Evolutionary conservation across 179 eudicot species (phyloP).

Genomic region (Kewa caespitosa): DNA sequence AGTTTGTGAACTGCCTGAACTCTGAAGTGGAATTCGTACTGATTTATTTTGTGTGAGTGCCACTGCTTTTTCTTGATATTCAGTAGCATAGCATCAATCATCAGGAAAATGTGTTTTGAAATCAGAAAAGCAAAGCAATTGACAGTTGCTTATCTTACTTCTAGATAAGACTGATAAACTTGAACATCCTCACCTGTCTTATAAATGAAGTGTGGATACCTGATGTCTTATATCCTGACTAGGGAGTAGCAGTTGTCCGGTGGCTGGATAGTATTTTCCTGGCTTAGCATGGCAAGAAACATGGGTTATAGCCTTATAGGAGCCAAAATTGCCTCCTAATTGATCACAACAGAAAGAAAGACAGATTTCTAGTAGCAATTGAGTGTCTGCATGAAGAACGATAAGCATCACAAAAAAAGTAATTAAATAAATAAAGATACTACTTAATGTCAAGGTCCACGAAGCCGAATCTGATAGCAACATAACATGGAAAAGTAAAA

Average conservation of each 20-base stretch:
- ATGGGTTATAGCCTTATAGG: too few species aligned
- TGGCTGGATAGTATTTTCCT: background rate
- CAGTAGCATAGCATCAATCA: background rate
- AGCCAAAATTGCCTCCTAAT: background rate
- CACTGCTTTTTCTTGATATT: background rate
- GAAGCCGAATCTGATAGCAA: too few species aligned
- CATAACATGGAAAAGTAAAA: too few species aligned
- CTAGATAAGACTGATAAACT: background rate
- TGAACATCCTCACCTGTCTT: background rate
- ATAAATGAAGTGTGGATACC: too few species aligned
- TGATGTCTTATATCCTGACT: background rate
- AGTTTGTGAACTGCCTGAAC: background rate
- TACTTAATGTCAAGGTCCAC: too few species aligned
- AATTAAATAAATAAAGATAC: too few species aligned
- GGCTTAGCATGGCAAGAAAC: background rate
- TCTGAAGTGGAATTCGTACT: slow-evolving; percentile 1
- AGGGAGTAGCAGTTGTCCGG: background rate
- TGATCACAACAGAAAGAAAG: background rate
- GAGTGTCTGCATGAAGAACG: too few species aligned
- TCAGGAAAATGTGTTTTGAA: background rate
- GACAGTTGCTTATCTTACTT: background rate
- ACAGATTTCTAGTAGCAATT: too few species aligned
- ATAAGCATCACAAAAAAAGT: too few species aligned
- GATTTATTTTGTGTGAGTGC: background rate
- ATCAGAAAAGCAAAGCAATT: background rate